These are phyloP conservation scores for Beta corolliflora DNA, from an alignment of 179 eudicot species.

Conservation along the genomic window DNA sequence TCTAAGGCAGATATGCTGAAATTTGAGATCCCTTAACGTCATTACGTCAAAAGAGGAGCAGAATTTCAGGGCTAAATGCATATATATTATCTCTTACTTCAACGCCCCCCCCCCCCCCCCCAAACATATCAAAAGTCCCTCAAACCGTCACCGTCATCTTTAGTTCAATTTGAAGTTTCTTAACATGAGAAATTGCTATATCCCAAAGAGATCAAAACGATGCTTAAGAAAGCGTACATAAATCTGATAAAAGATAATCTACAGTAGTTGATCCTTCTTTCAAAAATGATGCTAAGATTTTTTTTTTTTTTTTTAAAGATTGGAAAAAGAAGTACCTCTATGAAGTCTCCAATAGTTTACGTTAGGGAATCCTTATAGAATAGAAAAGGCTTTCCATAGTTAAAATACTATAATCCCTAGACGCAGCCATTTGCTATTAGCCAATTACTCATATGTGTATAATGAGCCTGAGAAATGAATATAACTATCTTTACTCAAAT, in stretches of 20 bases:
- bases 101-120: too few relatives aligned
- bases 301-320: not conserved
- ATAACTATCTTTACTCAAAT: not conserved
- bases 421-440: not conserved
- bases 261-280: not conserved
- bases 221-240: not conserved
- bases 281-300: not conserved
- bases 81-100: too few relatives aligned
- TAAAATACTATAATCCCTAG: not conserved
- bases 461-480: not conserved
- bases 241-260: too few relatives aligned
- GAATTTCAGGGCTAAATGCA: too few relatives aligned
- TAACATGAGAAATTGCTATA: too few relatives aligned
- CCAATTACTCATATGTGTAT: not conserved
- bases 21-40: not conserved
- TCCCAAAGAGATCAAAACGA: not conserved
- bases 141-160: too few relatives aligned
- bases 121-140: too few relatives aligned
- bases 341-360: not conserved
- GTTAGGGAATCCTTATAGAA: too few relatives aligned
- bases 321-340: not conserved
- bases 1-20: not conserved
- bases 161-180: too few relatives aligned
- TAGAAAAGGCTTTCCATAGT: not conserved
- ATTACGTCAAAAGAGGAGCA: not conserved